These are phyloP conservation scores for Dittrichia graveolens DNA, from an alignment of 129 eudicot species.

Conservation along the genomic window DNA sequence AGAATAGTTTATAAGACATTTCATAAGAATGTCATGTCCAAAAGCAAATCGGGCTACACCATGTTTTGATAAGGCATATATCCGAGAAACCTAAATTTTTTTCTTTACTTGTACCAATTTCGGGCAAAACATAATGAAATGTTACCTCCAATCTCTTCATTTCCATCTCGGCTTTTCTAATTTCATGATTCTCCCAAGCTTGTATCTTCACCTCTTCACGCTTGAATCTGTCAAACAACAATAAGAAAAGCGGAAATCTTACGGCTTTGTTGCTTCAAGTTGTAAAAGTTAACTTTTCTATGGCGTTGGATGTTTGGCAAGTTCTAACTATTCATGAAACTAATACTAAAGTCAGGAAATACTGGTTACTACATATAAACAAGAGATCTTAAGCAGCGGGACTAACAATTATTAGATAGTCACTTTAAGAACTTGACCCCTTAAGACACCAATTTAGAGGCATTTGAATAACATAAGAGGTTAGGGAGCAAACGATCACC, in stretches of 20 bases:
- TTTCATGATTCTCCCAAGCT: constrained; percentile 98
- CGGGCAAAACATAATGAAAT: not conserved
- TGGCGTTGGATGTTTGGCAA: too few relatives aligned
- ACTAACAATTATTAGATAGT: too few relatives aligned
- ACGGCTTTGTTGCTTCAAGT: too few relatives aligned
- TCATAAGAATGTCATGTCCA: too few relatives aligned
- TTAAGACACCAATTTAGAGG: not conserved
- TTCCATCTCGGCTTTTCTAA: constrained; percentile 94
- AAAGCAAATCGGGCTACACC: not conserved
- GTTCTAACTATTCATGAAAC: too few relatives aligned
- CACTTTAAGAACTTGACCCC: too few relatives aligned
- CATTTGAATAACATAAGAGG: too few relatives aligned
- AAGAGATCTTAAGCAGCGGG: too few relatives aligned
- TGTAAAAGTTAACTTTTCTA: not conserved
- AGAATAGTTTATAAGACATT: too few relatives aligned
- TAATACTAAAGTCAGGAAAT: too few relatives aligned
- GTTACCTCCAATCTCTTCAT: constrained; percentile 85
- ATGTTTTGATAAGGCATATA: not conserved
- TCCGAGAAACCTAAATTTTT: not conserved
- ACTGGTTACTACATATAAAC: too few relatives aligned
- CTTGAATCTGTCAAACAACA: constrained; percentile 57
- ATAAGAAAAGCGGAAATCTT: not conserved
- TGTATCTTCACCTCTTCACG: constrained; percentile 94
- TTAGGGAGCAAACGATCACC: constrained; percentile 38
- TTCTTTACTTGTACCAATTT: not conserved